Conservation (phyloP, 2,329 filamentous ascomycete species). For the Penicillium hordei region DNA sequence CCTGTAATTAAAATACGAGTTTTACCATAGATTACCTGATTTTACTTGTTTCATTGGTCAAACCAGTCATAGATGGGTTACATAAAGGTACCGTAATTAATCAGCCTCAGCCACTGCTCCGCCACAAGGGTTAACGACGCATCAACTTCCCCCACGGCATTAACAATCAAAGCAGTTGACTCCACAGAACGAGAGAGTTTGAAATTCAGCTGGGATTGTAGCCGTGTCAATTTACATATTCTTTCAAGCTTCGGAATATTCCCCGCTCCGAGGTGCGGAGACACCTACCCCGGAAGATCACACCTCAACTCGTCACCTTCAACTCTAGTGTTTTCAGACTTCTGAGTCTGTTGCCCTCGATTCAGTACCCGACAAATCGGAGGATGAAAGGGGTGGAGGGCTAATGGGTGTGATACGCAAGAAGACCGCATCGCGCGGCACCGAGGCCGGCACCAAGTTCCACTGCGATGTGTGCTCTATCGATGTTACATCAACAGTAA, state of each 20-base stretch:
- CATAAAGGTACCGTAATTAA: constrained; percentile 6
- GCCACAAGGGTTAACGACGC: constrained; percentile 14
- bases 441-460: constrained; percentile 88
- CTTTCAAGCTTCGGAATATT: constrained; percentile 8
- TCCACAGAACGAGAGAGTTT: background rate
- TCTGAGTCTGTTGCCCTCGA: constrained; percentile 29
- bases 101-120: constrained; percentile 9
- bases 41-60: background rate
- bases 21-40: background rate
- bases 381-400: constrained; percentile 42
- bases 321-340: constrained; percentile 17
- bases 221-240: background rate
- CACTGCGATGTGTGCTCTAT: constrained; percentile 96
- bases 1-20: constrained; percentile 8
- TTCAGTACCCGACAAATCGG: constrained; percentile 35
- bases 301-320: constrained; percentile 11
- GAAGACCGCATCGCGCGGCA: constrained; percentile 82
- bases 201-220: background rate
- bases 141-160: constrained; percentile 1
- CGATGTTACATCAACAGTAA: constrained; percentile 93
- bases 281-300: constrained; percentile 21
- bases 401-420: constrained; percentile 93
- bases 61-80: background rate
- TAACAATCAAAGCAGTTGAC: background rate
- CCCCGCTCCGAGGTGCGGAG: constrained; percentile 24